Evolutionary conservation across 257 asterid genomes (phyloP).

Genomic region (Solanum chilense): DNA sequence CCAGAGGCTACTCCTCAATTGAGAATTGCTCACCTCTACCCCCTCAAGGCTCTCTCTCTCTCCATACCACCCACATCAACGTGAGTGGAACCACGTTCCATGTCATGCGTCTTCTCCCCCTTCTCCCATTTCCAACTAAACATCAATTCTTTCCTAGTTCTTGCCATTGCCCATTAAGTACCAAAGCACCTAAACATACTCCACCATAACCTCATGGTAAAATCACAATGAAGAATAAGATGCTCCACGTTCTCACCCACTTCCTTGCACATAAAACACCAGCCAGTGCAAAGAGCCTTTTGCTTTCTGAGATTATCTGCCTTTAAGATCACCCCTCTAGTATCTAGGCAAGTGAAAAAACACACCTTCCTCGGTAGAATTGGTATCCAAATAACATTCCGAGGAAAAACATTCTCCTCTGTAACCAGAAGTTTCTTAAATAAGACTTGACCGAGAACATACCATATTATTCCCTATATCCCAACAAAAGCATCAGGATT

Average conservation of each 20-base stretch:
- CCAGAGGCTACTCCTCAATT: not conserved
- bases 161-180: not conserved
- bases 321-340: not conserved
- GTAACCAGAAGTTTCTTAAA: not conserved
- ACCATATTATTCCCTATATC: not conserved
- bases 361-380: not conserved
- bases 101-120: not conserved
- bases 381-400: not conserved
- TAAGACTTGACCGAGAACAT: not conserved
- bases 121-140: not conserved
- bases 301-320: not conserved
- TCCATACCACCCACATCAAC: not conserved
- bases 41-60: not conserved
- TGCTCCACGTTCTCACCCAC: not conserved
- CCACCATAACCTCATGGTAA: not conserved
- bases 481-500: not conserved
- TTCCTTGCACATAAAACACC: not conserved
- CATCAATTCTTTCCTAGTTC: not conserved
- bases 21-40: not conserved
- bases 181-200: not conserved
- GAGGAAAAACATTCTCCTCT: not conserved
- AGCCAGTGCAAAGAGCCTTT: not conserved
- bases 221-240: not conserved
- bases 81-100: not conserved
- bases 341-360: not conserved